Base-by-base conservation (phyloP, 495 filamentous ascomycete genomes). In the Penicillium pancosmium region DNA sequence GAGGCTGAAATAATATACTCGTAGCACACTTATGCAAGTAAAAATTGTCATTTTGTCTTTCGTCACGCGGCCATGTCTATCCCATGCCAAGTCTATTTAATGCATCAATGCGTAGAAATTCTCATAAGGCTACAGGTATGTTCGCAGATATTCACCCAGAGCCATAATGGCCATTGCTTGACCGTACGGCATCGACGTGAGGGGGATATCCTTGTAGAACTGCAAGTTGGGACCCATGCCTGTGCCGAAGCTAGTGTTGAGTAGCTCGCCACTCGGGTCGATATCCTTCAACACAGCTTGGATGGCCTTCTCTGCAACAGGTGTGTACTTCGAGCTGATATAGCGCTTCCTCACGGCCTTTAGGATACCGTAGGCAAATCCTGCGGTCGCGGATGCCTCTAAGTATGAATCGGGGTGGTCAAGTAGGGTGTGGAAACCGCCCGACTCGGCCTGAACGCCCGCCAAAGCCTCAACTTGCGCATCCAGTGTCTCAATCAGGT, bases 131-230 rank as follows among this genome's bases (percentile, higher is more conserved):
- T 80, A 74, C 25, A 69, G 40, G 44, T 79, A 87, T 21, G 79
- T 80, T 52, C 86, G 73, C 59, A 88, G 63, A 56, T 86, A 85
- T 68, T 91, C 88, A 10, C 81, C 86, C 54, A 90, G 64, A 0
- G 84, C 85, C 82, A 90, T 87, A 33, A 89, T 87, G 2, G 86
- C 87, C 88, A 91, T 91, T 0, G 88, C 86, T 67, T 91, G 88
- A 1, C 88, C 88, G 64, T 90, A 91, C 23, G 87, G 88, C 88
- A 91, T 91, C 46, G 83, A 83, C 0, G 89, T 92, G 5, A 83
- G 62, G 1, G 81, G 81, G 61, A 92, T 90, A 46, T 84, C 75
- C 69, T 85, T 84, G 60, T 92, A 92, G 64, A 88, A 86, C 56
- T 90, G 79, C 55, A 89, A 70, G 12, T 70, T 80, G 55, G 81